Conservation (phyloP, 2,329 filamentous ascomycete species). For the Clonostachys rosea region DNA sequence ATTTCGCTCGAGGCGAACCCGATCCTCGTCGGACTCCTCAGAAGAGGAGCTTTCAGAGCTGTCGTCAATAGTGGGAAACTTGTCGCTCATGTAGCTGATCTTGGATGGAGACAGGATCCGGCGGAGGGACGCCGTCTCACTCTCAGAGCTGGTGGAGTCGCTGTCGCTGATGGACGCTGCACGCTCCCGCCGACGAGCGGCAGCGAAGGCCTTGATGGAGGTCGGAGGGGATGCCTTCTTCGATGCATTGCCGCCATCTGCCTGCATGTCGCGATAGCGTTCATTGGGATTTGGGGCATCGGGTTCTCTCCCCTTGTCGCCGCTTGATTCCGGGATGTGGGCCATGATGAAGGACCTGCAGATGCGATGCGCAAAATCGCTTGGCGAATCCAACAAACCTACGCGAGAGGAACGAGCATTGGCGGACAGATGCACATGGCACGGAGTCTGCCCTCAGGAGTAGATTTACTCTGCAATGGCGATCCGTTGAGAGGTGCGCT, state of each 20-base stretch:
- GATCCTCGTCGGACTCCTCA: constrained; percentile 79
- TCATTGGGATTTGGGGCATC: constrained; percentile 37
- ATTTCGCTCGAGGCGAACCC: constrained; percentile 73
- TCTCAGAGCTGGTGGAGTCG: constrained; percentile 26
- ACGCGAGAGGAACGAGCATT: too few relatives aligned
- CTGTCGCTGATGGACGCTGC: constrained; percentile 54
- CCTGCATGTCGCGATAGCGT: constrained; percentile 53
- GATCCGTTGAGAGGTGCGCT: too few relatives aligned
- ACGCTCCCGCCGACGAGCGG: constrained; percentile 79
- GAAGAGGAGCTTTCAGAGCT: constrained; percentile 59
- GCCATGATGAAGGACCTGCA: constrained; percentile 41
- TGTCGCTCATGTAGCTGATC: constrained; percentile 52
- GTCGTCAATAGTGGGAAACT: constrained; percentile 54
- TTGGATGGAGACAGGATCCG: constrained; percentile 69
- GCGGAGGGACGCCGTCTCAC: constrained; percentile 45
- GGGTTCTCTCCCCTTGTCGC: constrained; percentile 63
- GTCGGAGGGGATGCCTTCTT: constrained; percentile 73
- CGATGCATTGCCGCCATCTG: constrained; percentile 57
- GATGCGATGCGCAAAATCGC: too few relatives aligned
- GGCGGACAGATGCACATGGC: too few relatives aligned
- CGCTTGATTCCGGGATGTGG: constrained; percentile 82
- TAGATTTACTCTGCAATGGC: too few relatives aligned
- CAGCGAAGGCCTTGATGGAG: constrained; percentile 95
- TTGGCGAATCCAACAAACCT: too few relatives aligned
- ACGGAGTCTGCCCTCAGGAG: too few relatives aligned